Base-by-base conservation (phyloP, 768 basidiomycete genomes). In the Hemileccinum impolitum region DNA sequence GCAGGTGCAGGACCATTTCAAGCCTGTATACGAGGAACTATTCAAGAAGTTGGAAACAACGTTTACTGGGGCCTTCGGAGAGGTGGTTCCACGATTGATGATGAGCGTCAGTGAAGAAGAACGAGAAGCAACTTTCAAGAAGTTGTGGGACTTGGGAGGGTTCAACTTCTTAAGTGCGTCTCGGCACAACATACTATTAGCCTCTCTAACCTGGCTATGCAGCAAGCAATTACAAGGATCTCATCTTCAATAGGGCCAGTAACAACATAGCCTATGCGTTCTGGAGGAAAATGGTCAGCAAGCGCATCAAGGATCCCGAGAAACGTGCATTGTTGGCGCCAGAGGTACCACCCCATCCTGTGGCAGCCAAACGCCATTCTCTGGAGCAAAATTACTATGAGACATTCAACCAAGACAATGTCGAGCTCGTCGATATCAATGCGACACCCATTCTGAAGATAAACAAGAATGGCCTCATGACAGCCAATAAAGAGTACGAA, bases 251-350 rank as follows among this genome's bases (percentile, higher is more conserved):
- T 31, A 43, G 8, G 5, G 36, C 14, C 12, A 39, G 38, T 25
- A 57, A 57, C 19, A 23, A 34, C 2, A 12, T 36, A 0, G 51
- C 39, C 0, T 57, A 58, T 21, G 40, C 26, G 1, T 57, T 57
- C 34, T 57, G 54, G 55, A 57, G 50, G 32, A 56, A 12, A 18
- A 53, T 53, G 4, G 56, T 58, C 37, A 21, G 56, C 30, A 36
- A 50, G 32, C 51, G 56, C 12, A 21, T 48, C 43, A 47, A 54
- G 37, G 45, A 58, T 21, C 39, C 56, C 2, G 11, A 23, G 11
- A 58, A 58, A 26, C 52, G 56, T 2, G 43, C 28, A 2, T 17
- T 58, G n/a, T 31, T 58, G n/a, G 56, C 56, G 5, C 56, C 56
- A 18, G 43, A 18, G 3, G 39, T 48, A n/a, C 39, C 51, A 34